Conservation (phyloP, 2,329 filamentous ascomycete species). For the Trichocomaceae sp. region DNA sequence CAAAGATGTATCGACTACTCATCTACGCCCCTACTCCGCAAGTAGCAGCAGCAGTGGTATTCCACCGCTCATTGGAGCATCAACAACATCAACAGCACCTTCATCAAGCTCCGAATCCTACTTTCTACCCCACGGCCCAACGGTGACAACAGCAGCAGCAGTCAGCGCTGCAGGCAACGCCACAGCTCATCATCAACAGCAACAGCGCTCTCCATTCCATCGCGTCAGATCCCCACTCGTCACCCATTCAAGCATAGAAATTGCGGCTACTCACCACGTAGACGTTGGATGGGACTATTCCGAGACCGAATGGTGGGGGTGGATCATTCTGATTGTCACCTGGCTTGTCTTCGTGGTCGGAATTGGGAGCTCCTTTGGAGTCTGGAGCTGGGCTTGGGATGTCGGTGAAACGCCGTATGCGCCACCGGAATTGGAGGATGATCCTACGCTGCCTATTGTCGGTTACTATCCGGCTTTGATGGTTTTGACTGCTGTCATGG, state of each 20-base stretch:
- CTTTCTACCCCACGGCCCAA: slow-evolving; percentile 37
- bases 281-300: slow-evolving; percentile 71
- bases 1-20: background rate
- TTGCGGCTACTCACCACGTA: slow-evolving; percentile 28
- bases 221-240: slow-evolving; percentile 35
- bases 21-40: slow-evolving; percentile 17
- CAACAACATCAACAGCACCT: slow-evolving; percentile 25
- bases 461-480: slow-evolving; percentile 95
- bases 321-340: slow-evolving; percentile 82
- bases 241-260: slow-evolving; percentile 26
- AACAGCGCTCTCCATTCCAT: slow-evolving; percentile 17
- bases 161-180: slow-evolving; percentile 22
- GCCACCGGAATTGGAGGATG: slow-evolving; percentile 89
- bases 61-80: slow-evolving; percentile 24
- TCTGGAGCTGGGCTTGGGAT: slow-evolving; percentile 99
- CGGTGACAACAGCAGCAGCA: slow-evolving; percentile 10
- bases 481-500: slow-evolving; percentile 90
- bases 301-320: slow-evolving; percentile 97
- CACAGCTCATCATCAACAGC: background rate
- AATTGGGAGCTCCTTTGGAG: slow-evolving; percentile 88
- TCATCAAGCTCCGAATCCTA: slow-evolving; percentile 60
- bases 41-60: slow-evolving; percentile 15
- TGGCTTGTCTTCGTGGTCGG: slow-evolving; percentile 96
- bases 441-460: slow-evolving; percentile 87
- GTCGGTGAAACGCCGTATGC: slow-evolving; percentile 94